Percentiles rank a stretch among this genome's conserved stretches.
Conservation (phyloP, 805 yeast genomes). For the Pichia thaimueangensis region DNA sequence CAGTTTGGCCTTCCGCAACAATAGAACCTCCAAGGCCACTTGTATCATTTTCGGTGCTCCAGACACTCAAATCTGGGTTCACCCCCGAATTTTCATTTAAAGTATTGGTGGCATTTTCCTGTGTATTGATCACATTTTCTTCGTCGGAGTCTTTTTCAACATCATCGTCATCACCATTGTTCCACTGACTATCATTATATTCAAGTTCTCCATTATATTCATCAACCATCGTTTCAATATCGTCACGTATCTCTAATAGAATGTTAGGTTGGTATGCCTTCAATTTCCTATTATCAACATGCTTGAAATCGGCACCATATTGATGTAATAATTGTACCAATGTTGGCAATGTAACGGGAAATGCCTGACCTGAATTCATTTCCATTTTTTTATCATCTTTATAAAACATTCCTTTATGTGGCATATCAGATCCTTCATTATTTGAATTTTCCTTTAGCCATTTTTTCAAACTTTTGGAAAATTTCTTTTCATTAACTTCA, state of each 20-base stretch:
- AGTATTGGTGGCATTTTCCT: slow-evolving; percentile 7
- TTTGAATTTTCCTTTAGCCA: slow-evolving; percentile 31
- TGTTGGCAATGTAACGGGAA: slow-evolving; percentile 65
- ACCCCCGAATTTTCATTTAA: no score
- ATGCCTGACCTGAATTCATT: slow-evolving; percentile 44
- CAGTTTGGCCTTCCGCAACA: background rate
- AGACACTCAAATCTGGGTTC: background rate
- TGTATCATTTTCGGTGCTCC: slow-evolving; percentile 2
- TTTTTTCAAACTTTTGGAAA: slow-evolving; percentile 47
- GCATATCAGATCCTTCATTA: slow-evolving; percentile 11
- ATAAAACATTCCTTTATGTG: slow-evolving; percentile 18
- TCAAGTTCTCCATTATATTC: slow-evolving; percentile 23
- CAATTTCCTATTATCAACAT: slow-evolving; percentile 47
- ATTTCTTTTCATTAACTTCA: slow-evolving; percentile 71
- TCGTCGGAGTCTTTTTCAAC: background rate
- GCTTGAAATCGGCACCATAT: slow-evolving; percentile 75
- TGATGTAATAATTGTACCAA: slow-evolving; percentile 60
- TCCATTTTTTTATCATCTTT: slow-evolving; percentile 27
- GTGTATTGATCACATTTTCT: slow-evolving; percentile 6
- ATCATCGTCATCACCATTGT: slow-evolving; percentile 14
- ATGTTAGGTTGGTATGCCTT: slow-evolving; percentile 62
- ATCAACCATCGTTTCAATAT: slow-evolving; percentile 61
- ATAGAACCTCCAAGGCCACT: background rate
- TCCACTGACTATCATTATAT: slow-evolving; percentile 23
- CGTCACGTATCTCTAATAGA: slow-evolving; percentile 65